phyloP scores from a whole-genome alignment of 306 rosid genomes.

The Castanea sativa region DNA sequence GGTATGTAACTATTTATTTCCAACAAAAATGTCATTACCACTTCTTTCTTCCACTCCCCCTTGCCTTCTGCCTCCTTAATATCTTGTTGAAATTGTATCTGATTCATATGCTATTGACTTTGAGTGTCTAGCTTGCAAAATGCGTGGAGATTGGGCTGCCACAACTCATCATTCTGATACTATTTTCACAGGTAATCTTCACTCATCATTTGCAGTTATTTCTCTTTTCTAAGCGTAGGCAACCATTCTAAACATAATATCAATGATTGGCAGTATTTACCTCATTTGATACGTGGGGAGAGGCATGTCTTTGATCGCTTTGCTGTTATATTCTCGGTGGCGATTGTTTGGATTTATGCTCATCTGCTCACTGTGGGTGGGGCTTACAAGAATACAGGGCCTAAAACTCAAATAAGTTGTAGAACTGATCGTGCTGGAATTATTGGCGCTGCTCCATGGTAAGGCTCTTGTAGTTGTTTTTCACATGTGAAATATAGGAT shows the following conservation, averaged over 20 bases:
- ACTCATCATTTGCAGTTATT: conserved; percentile 2
- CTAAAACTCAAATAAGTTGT: conserved; percentile 62
- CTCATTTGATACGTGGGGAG: conserved; percentile 62
- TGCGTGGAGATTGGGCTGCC: conserved; percentile 97
- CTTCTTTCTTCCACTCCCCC: not conserved
- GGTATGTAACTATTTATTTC: conserved; percentile 45
- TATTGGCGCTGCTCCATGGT: conserved; percentile 85
- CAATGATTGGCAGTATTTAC: conserved; percentile 61
- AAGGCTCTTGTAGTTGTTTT: conserved; percentile 19
- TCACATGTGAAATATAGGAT: not conserved
- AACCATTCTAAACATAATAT: not conserved
- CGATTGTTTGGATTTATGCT: conserved; percentile 85
- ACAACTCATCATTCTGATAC: conserved; percentile 58
- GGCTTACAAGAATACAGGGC: conserved; percentile 64
- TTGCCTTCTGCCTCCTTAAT: not conserved
- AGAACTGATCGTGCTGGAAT: conserved; percentile 95
- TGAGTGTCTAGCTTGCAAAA: conserved; percentile 62
- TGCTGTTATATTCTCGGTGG: conserved; percentile 81
- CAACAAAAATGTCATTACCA: not conserved
- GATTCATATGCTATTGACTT: conserved; percentile 12
- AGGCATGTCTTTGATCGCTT: conserved; percentile 60
- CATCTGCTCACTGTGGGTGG: conserved; percentile 85
- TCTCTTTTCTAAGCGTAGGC: conserved; percentile 1
- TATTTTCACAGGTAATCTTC: conserved; percentile 76
- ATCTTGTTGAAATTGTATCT: not conserved